Evolutionary conservation across 1,139 yeast genomes (phyloP).

Genomic region (Magnusiomyces sp.): DNA sequence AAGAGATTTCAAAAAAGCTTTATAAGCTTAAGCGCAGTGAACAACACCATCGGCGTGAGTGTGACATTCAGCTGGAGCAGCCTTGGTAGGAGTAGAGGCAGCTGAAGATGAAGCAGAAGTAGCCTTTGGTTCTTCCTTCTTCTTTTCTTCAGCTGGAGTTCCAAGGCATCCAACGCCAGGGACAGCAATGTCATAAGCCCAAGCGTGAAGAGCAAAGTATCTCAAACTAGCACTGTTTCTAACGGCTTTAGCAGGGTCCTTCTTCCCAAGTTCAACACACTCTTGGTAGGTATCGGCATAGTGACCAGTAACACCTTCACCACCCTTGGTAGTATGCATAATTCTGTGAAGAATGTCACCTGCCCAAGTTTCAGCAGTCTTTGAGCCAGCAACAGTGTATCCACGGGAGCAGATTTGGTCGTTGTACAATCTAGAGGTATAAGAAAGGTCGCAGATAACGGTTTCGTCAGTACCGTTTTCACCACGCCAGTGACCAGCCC

Average conservation of each 20-base stretch:
- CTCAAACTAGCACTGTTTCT: slow-evolving; percentile 22
- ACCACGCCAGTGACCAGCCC: slow-evolving; percentile 32
- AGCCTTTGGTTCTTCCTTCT: neutral
- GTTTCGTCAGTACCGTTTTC: slow-evolving; percentile 31
- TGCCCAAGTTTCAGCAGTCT: slow-evolving; percentile 26
- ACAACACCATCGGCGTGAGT: slow-evolving; percentile 2
- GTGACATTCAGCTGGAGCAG: no score
- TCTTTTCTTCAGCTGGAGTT: neutral
- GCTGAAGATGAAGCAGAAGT: neutral
- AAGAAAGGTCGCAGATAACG: slow-evolving; percentile 28
- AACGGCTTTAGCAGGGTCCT: slow-evolving; percentile 25
- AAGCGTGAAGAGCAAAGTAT: slow-evolving; percentile 26
- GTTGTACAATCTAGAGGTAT: slow-evolving; percentile 19
- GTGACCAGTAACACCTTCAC: slow-evolving; percentile 23
- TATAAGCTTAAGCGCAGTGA: neutral
- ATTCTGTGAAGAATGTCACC: slow-evolving; percentile 16
- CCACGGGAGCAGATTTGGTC: slow-evolving; percentile 23
- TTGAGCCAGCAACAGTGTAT: slow-evolving; percentile 20
- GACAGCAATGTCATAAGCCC: slow-evolving; percentile 16
- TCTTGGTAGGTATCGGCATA: slow-evolving; percentile 26
- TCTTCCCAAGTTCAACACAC: slow-evolving; percentile 24
- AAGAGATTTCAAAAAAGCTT: no score
- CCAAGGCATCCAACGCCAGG: slow-evolving; percentile 13
- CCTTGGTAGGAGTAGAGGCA: neutral
- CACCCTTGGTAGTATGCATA: slow-evolving; percentile 28